Evolutionary conservation across 257 asterid species (phyloP), one percentile per base, ranked within the genome.

Genomic region (Catharanthus roseus): DNA sequence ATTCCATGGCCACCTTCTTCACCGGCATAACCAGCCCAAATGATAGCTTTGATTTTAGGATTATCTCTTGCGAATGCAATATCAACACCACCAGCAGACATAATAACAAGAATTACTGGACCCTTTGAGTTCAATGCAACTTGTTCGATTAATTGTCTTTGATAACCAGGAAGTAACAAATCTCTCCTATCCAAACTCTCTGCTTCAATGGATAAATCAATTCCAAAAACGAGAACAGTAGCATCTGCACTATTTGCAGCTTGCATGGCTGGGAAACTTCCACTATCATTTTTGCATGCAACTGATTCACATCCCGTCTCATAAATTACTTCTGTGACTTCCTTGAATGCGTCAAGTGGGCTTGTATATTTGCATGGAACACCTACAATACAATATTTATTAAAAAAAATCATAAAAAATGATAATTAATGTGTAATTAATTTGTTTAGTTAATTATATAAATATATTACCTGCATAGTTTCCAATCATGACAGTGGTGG

Each of bases 1-100:
- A 86, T 74, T 31, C 82, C 89, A 0, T 78, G 75, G n/a, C n/a
- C n/a, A n/a, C n/a, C n/a, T n/a, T n/a, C n/a, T n/a, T n/a, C n/a
- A n/a, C n/a, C n/a, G n/a, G n/a, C n/a, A n/a, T n/a, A n/a, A n/a
- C n/a, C n/a, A n/a, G n/a, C n/a, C n/a, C n/a, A n/a, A n/a, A n/a
- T n/a, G n/a, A n/a, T n/a, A n/a, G n/a, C n/a, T n/a, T n/a, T n/a
- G n/a, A n/a, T n/a, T n/a, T n/a, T n/a, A 0, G 74, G 67, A 51
- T 76, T 41, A 23, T 69, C 34, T 28, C 71, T 77, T 7, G 89
- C 88, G 31, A 79, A 81, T 0, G 78, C 51, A 10, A 86, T 36
- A 34, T 86, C 92, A 28, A 86, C 47, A 0, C 82, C 79, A 1
- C 89, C 89, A 0, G 82, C 92, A 0, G 82, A 78, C 84, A 85